Base-by-base conservation (phyloP, 169 alveolate species). In the Eimeria necatrix region DNA sequence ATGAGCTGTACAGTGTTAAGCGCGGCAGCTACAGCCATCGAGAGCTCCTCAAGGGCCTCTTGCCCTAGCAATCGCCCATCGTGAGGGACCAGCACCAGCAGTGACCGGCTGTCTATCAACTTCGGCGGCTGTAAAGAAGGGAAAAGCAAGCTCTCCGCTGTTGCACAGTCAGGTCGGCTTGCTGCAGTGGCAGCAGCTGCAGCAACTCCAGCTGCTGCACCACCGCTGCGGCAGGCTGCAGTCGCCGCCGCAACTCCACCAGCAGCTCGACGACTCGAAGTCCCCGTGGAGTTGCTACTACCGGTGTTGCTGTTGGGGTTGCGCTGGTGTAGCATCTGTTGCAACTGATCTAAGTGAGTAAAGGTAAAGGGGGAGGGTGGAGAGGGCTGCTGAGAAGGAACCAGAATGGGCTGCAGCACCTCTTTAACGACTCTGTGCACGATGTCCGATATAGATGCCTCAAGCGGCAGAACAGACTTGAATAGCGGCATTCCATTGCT, bases 291-390 rank as follows among this genome's bases (percentile, higher is more conserved):
- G 20, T 18, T 56, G 68, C 68, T 18, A 18, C 68, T 56, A 14
- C 68, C 68, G 41, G 41, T 32, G 41, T 32, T 32, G 41, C 41
- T 32, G 41, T 32, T 32, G 68, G 68, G 68, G 68, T 56, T 56
- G 68, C 68, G 68, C 68, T 56, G 68, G 22, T 56, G 80, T 24
- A 68, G 80, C 80, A 16, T 14, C 80, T 68, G 80, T 22, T n/a
- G 80, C 80, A 68, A n/a, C 80, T n/a, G 80, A 24, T n/a, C 22
- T n/a, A 22, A n/a, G 12, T 6, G 92, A 16, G 78, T 41, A 53
- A 84, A 84, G 56, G 18, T 26, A 76, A 84, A 84, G 14, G 92
- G 92, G 20, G 92, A 84, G 12, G 92, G 92, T 20, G 92, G 92
- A 59, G 14, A 26, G 14, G 56, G 74, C 41, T 5, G 52, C 24